phyloP scores from a whole-genome alignment of 2,329 filamentous ascomycete genomes.

The Pyricularia sp. region DNA sequence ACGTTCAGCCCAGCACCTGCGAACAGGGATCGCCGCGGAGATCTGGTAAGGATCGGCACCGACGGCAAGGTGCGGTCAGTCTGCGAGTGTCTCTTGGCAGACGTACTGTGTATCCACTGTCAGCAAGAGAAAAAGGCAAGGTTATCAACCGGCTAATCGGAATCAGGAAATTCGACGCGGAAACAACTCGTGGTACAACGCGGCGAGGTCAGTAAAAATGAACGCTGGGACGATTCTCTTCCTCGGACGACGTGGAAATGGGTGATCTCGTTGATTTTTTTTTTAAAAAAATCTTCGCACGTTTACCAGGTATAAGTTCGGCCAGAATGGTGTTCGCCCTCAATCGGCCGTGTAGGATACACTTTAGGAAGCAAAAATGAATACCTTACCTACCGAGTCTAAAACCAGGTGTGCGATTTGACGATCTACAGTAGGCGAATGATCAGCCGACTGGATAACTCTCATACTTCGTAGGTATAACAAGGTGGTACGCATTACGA shows the following conservation, averaged over 20 bases:
- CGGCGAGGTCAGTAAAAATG: neutral
- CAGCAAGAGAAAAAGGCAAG: neutral
- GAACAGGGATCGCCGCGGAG: neutral
- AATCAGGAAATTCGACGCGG: neutral
- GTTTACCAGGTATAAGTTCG: neutral
- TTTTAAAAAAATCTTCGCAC: neutral
- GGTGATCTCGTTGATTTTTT: neutral
- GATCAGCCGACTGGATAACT: neutral
- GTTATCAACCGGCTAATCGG: neutral
- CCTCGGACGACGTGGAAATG: neutral
- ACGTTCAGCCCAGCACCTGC: neutral
- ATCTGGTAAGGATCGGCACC: slow-evolving; percentile 1
- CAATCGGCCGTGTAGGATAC: neutral
- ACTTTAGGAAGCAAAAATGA: too few relatives aligned
- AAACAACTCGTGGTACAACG: neutral
- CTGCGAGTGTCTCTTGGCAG: neutral
- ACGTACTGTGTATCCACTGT: slow-evolving; percentile 1
- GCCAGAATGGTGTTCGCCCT: neutral
- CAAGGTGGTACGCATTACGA: too few relatives aligned
- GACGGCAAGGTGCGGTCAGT: neutral
- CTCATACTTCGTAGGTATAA: too few relatives aligned
- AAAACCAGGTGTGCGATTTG: neutral
- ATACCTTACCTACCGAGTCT: neutral
- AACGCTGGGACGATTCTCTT: neutral
- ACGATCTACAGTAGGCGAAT: neutral